Evolutionary conservation across 2,329 filamentous ascomycete genomes (phyloP), one percentile per base, ranked within the genome.

Genomic region (Cladophialophora bantiana): DNA sequence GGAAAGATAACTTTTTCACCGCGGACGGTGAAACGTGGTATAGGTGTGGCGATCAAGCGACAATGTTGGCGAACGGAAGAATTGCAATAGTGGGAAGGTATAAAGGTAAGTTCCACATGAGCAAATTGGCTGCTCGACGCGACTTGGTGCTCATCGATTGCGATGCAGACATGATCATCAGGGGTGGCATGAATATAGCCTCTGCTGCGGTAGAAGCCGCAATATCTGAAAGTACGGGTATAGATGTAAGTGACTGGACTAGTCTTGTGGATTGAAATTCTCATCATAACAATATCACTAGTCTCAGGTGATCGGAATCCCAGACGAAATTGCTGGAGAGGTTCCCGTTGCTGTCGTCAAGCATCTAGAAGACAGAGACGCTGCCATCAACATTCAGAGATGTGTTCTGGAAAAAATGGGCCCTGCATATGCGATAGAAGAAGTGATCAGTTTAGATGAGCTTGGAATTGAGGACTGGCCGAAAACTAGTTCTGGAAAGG

Each of bases 311-410:
- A 76, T 84, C 12, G 82, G 81, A 7, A 73, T 80, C 1, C 75
- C 77, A 2, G 81, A 84, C 68, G 75, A 79, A 12, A 71, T 82
- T 62, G 81, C 83, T 32, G 82, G 83, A 3, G 82, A 85, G 68
- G 77, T 85, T 2, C 80, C 81, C 0, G 78, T 84, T 13, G 83
- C 83, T 2, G 73, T 84, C 12, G 78, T 83, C 32, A 72, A 75
- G 36, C 66, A 63, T 48, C 2, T 52, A 1, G 53, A 45, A 32
- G 53, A 56, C 38, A 32, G 18, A 7, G 9, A 26, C 3, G 35
- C 35, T 26, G 20, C 52, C 31, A 35, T 15, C 1, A n/a, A 26
- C n/a, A 53, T 63, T 12, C 34, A 57, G 50, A 42, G 34, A 48
- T 56, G 35, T 9, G 60, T 63, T 18, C 60, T 63, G 20, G 34